Base-by-base conservation (phyloP, 2,329 filamentous ascomycete species). In the Zelopaecilomyces penicillatus region DNA sequence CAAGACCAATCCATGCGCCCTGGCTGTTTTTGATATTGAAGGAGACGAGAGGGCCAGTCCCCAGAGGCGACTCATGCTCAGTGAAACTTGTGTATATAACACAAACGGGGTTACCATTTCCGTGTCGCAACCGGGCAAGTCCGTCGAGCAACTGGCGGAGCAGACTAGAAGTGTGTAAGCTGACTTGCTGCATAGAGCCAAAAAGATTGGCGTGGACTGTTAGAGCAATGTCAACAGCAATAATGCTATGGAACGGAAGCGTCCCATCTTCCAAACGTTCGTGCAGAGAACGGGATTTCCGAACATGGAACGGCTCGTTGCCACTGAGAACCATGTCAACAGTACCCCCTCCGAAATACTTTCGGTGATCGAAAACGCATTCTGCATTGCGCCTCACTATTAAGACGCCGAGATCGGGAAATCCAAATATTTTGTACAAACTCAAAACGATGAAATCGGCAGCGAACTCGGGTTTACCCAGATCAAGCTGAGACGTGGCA, bases 391-490 rank as follows among this genome's bases (percentile, higher is more conserved):
- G 89, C 36, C 85, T 80, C 9, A 97, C 80, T 30, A 97, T 80
- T 46, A 98, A 66, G 1, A 83, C 89, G 2, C 91, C 91, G 2
- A 97, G 70, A 59, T 97, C 87, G 0, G 91, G 91, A 52, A 96
- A 96, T 1, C 93, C 91, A 62, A 97, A 97, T n/a, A 96, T 90
- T 63, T 97, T 98, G 68, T 96, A 94, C 51, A 97, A 81, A 62
- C 90, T 96, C 36, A 97, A 58, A 0, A 87, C 85, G 0, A 80
- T 83, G 53, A 97, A 97, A 61, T 97, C 91, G 1, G 91, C 86
- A 0, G 84, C 80, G 1, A 65, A 59, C 0, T 70, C 66, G 0
- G 73, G 54, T 52, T 85, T 67, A 44, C 78, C 71, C 3, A 97
- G 68, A 57, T 94, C 78, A 5, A 97, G 69, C 1, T 79, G 80